phyloP scores from a whole-genome alignment of 2,329 filamentous ascomycete species.

The Trichocomaceae sp. region DNA sequence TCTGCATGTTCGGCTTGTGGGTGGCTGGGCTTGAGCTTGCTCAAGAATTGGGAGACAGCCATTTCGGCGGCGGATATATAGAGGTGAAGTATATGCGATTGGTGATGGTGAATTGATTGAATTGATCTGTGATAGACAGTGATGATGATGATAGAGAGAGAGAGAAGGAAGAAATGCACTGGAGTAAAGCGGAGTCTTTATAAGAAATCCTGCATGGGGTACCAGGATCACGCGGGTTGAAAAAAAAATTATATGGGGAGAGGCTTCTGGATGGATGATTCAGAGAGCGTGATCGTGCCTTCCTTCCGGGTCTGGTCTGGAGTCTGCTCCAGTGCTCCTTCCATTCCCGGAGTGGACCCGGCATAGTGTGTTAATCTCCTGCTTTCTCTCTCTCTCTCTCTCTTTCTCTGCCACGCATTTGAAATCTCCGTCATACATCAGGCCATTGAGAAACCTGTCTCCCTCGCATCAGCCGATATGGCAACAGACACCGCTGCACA shows the following conservation, averaged over 20 bases:
- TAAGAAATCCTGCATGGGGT: neutral
- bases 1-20: slow-evolving; percentile 29
- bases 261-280: neutral
- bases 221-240: slow-evolving; percentile 4
- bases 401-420: neutral
- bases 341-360: neutral
- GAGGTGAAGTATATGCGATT: neutral
- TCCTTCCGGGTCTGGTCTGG: neutral
- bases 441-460: too few relatives aligned
- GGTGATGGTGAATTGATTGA: too few relatives aligned
- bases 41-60: slow-evolving; percentile 11
- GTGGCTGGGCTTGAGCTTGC: slow-evolving; percentile 22
- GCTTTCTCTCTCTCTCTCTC: too few relatives aligned
- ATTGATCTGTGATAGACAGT: neutral
- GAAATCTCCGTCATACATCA: too few relatives aligned
- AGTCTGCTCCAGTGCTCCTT: neutral
- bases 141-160: neutral
- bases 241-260: slow-evolving; percentile 1
- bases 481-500: neutral
- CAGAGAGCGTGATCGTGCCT: neutral
- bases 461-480: neutral
- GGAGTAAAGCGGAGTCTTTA: neutral
- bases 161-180: neutral
- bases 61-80: neutral
- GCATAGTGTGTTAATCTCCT: too few relatives aligned